phyloP scores from a whole-genome alignment of 192 early-diverging fungal genomes.

The Umbelopsis isabellina region DNA sequence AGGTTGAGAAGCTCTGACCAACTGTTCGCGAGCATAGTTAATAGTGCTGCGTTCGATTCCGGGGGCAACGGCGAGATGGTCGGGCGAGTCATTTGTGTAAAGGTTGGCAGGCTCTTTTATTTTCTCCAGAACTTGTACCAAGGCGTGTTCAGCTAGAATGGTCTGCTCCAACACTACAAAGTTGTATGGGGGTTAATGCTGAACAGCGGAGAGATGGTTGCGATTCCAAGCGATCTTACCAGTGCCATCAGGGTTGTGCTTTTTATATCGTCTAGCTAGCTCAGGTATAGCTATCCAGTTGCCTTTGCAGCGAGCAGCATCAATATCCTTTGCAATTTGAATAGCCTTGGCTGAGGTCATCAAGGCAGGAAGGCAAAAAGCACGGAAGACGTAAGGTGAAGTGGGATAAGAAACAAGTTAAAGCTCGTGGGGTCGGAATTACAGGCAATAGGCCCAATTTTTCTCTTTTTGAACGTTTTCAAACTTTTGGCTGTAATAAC shows the following conservation, averaged over 20 bases:
- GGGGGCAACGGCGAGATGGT: not conserved
- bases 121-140: conserved; percentile 30
- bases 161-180: conserved; percentile 44
- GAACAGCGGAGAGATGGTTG: not conserved
- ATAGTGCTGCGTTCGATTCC: not conserved
- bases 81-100: conserved; percentile 25
- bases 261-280: conserved; percentile 55
- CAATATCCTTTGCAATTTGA: conserved; percentile 49
- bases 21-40: conserved; percentile 15
- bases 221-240: conserved; percentile 40
- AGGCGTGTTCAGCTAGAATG: conserved; percentile 39
- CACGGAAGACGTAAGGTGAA: not conserved
- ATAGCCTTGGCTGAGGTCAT: conserved; percentile 47
- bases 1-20: conserved; percentile 3
- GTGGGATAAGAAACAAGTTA: not conserved
- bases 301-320: conserved; percentile 45
- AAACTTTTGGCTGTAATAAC: not conserved
- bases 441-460: not conserved
- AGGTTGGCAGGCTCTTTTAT: conserved; percentile 4
- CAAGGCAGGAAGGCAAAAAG: conserved; percentile 2
- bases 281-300: conserved; percentile 53
- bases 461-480: not conserved
- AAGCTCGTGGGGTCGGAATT: not conserved
- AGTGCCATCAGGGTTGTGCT: conserved; percentile 57
- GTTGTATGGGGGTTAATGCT: not conserved